phyloP scores from a whole-genome alignment of 164 flowering plant genomes.

The Platanus orientalis region DNA sequence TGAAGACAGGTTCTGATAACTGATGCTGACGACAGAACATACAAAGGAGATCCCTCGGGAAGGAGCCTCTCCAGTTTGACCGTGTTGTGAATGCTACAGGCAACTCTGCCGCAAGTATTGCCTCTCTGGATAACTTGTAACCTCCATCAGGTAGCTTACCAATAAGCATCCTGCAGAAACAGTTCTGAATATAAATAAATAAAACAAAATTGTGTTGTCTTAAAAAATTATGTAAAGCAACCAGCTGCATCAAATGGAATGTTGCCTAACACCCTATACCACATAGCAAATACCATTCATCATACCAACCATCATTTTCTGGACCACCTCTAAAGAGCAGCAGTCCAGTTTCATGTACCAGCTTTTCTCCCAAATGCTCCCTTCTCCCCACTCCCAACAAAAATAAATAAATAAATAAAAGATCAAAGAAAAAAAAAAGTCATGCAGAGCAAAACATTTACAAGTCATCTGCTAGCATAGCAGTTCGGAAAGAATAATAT shows the following conservation, averaged over 20 bases:
- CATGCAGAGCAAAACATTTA: too few species aligned
- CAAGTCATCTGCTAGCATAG: too few species aligned
- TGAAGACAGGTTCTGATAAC: slow-evolving; percentile 75
- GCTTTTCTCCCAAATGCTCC: too few species aligned
- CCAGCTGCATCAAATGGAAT: too few species aligned
- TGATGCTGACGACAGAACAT: slow-evolving; percentile 78
- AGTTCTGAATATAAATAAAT: not conserved
- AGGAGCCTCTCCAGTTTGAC: slow-evolving; percentile 84
- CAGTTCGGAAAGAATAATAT: too few species aligned
- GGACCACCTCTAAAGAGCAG: too few species aligned
- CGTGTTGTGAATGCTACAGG: slow-evolving; percentile 66
- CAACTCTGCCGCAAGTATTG: slow-evolving; percentile 70
- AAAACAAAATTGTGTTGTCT: not conserved
- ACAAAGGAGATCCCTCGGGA: slow-evolving; percentile 76
- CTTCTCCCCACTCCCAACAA: too few species aligned
- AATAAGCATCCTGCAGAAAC: slow-evolving; percentile 62
- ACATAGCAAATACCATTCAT: too few species aligned
- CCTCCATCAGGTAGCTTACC: slow-evolving; percentile 64
- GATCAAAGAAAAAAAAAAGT: too few species aligned
- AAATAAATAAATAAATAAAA: not conserved
- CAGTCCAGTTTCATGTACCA: too few species aligned
- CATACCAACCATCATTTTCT: too few species aligned
- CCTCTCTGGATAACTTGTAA: slow-evolving; percentile 83
- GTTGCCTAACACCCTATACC: too few species aligned
- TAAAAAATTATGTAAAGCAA: not conserved